Evolutionary conservation across 2,329 filamentous ascomycete genomes (phyloP).

Genomic region (Pestalotiopsis sp.): DNA sequence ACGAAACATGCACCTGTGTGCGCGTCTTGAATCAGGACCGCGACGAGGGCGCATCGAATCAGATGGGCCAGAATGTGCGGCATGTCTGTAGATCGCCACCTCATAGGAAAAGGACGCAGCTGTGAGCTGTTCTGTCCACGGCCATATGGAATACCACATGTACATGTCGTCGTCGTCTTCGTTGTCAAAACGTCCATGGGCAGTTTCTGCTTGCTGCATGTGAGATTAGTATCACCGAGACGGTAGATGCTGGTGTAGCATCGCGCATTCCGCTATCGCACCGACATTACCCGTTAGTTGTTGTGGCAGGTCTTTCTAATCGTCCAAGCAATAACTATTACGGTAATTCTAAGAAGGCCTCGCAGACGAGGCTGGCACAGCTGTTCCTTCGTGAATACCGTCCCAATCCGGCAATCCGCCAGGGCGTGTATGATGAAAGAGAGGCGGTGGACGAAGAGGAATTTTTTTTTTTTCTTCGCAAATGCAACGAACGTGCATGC

Average conservation of each 20-base stretch:
- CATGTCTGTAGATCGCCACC: not conserved
- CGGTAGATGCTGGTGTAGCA: not conserved
- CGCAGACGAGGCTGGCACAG: not conserved
- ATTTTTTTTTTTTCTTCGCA: too few species aligned
- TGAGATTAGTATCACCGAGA: not conserved
- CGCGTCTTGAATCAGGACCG: not conserved
- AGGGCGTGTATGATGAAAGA: too few species aligned
- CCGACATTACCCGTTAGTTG: not conserved
- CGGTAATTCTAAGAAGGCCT: not conserved
- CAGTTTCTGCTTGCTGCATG: not conserved
- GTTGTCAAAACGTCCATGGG: not conserved
- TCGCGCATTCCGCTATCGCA: not conserved
- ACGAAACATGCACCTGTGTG: not conserved
- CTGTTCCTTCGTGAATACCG: not conserved
- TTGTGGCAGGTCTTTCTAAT: not conserved
- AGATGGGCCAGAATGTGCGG: not conserved
- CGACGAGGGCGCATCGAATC: not conserved
- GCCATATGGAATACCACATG: not conserved
- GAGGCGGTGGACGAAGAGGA: not conserved
- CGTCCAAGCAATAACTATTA: not conserved
- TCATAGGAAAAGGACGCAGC: not conserved
- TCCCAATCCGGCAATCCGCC: not conserved
- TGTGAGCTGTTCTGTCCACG: not conserved
- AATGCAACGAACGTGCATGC: not conserved
- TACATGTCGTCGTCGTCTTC: not conserved